Conservation (phyloP, 2,329 filamentous ascomycete species). For the Calonectria multiphialidica region DNA sequence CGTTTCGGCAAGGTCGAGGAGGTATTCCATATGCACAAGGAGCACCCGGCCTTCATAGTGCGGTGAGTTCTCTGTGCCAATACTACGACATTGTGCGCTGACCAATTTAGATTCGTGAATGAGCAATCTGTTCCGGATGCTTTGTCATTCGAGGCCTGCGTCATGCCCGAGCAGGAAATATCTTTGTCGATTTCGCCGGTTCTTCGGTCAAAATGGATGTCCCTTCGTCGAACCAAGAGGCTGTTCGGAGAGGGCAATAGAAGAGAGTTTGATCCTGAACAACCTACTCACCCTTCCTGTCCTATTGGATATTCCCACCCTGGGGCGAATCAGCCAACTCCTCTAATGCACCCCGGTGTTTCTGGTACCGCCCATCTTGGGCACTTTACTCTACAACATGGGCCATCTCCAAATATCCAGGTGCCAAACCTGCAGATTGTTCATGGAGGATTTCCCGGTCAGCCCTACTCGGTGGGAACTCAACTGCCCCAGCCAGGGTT, state of each 20-base stretch:
- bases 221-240: background rate
- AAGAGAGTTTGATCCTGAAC: slow-evolving; percentile 2
- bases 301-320: background rate
- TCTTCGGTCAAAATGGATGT: slow-evolving; percentile 49
- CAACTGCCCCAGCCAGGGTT: slow-evolving; percentile 25
- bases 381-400: slow-evolving; percentile 24
- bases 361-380: slow-evolving; percentile 4
- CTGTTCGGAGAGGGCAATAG: slow-evolving; percentile 1
- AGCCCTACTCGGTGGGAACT: slow-evolving; percentile 14
- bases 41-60: slow-evolving; percentile 39
- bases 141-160: slow-evolving; percentile 35
- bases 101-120: slow-evolving; percentile 38
- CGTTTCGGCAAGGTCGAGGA: slow-evolving; percentile 48
- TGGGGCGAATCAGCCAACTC: slow-evolving; percentile 3
- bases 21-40: slow-evolving; percentile 34
- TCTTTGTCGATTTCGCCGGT: slow-evolving; percentile 43
- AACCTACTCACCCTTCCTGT: background rate
- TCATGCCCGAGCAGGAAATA: slow-evolving; percentile 43
- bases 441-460: background rate
- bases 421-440: background rate
- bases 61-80: slow-evolving; percentile 39
- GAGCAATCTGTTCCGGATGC: slow-evolving; percentile 44
- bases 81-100: slow-evolving; percentile 3
- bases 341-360: background rate
- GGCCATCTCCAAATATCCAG: slow-evolving; percentile 12